Conservation (phyloP, 371 early-diverging fungal species). For the Rhizopus stolonifer region DNA sequence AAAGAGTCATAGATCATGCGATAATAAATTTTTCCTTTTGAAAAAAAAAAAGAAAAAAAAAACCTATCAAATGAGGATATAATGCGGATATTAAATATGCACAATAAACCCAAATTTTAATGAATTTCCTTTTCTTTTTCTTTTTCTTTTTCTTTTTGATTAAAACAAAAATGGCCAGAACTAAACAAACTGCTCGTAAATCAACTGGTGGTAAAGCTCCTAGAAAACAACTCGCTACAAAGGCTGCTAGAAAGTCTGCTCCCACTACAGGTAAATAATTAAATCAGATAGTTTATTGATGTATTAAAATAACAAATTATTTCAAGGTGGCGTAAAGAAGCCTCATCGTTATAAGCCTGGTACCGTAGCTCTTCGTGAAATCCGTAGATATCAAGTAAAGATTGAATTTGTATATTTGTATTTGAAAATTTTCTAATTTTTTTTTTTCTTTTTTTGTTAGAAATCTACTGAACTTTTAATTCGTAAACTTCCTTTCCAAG, state of each 20-base stretch:
- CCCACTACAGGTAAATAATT: constrained; percentile 31
- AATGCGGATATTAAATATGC: too few relatives aligned
- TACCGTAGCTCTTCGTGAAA: constrained; percentile 92
- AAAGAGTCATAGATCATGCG: too few relatives aligned
- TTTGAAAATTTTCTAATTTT: neutral
- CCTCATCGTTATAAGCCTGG: constrained; percentile 83
- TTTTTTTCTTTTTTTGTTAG: neutral
- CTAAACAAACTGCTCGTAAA: constrained; percentile 98
- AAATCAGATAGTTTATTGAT: neutral
- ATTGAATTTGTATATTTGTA: neutral
- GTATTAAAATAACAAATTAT: neutral
- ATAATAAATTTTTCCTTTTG: too few relatives aligned
- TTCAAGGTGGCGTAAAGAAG: constrained; percentile 63
- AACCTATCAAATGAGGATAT: too few relatives aligned
- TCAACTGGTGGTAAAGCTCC: constrained; percentile 98
- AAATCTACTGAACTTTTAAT: constrained; percentile 96
- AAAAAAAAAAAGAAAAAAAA: too few relatives aligned
- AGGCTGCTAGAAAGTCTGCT: constrained; percentile 65
- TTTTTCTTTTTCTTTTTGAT: constrained; percentile 1
- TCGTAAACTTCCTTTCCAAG: constrained; percentile 97
- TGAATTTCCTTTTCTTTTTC: constrained; percentile 1
- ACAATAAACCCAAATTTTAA: too few relatives aligned
- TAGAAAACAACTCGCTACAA: constrained; percentile 94
- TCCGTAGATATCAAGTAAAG: constrained; percentile 86
- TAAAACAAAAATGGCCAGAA: constrained; percentile 79